phyloP scores from a whole-genome alignment of 306 rosid species.

The Pueraria montana region DNA sequence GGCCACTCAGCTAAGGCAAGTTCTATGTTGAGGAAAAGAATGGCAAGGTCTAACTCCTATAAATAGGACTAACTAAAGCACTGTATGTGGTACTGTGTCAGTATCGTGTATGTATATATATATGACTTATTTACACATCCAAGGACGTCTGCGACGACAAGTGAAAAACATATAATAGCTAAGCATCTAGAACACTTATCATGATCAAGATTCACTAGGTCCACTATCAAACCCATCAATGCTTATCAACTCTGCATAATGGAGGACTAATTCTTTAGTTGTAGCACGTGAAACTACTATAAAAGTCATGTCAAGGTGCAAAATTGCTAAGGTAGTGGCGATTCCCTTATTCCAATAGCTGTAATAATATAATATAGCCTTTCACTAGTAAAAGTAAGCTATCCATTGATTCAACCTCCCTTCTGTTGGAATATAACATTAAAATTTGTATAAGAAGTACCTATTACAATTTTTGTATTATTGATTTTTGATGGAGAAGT shows the following conservation, averaged over 20 bases:
- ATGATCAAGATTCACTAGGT: conserved; percentile 46
- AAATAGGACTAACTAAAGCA: conserved; percentile 46
- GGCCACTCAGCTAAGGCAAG: background rate
- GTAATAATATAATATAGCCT: conserved; percentile 1
- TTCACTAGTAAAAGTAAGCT: background rate
- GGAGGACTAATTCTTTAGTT: conserved; percentile 48
- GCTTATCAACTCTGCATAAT: conserved; percentile 4
- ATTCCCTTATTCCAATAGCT: conserved; percentile 41
- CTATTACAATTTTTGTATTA: no score
- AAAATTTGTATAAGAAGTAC: no score
- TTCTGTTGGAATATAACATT: no score
- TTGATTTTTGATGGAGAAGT: no score
- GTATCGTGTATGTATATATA: background rate
- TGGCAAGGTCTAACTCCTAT: conserved; percentile 23
- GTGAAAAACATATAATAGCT: conserved; percentile 25
- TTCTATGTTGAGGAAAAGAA: conserved; percentile 32
- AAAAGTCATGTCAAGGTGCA: background rate
- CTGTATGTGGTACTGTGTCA: background rate
- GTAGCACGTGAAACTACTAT: conserved; percentile 27
- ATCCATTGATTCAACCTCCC: background rate
- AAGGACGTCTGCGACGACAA: conserved; percentile 38
- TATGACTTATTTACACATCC: background rate
- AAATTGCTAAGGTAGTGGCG: background rate
- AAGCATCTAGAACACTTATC: conserved; percentile 55
- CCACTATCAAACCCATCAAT: conserved; percentile 42